phyloP scores from a whole-genome alignment of 805 yeast species.

The Starmerella apis region DNA sequence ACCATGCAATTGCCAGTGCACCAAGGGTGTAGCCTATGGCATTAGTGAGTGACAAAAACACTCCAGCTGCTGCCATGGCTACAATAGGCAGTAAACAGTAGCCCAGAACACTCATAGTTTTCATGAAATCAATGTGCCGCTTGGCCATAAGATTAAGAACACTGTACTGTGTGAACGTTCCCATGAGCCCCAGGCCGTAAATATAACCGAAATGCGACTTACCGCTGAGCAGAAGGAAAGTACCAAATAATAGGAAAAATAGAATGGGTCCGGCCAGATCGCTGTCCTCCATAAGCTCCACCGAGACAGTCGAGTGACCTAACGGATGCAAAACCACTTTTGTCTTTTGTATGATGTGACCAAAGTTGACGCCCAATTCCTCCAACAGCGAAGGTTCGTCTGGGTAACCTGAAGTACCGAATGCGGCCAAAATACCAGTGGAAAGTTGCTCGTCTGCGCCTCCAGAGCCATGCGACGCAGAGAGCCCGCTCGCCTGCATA shows the following conservation, averaged over 20 bases:
- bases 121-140: slow-evolving; percentile 38
- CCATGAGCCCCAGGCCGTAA: slow-evolving; percentile 90
- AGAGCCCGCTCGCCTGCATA: slow-evolving; percentile 10
- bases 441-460: slow-evolving; percentile 35
- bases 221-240: slow-evolving; percentile 69
- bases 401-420: slow-evolving; percentile 84
- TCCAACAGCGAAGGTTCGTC: slow-evolving; percentile 91
- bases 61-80: slow-evolving; percentile 59
- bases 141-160: slow-evolving; percentile 77
- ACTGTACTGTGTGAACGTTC: slow-evolving; percentile 73
- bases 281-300: slow-evolving; percentile 73
- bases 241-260: slow-evolving; percentile 78
- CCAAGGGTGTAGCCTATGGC: slow-evolving; percentile 61
- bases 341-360: slow-evolving; percentile 73
- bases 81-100: slow-evolving; percentile 89
- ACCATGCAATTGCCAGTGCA: slow-evolving; percentile 66
- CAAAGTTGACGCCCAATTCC: slow-evolving; percentile 86
- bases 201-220: slow-evolving; percentile 95
- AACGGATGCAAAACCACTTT: slow-evolving; percentile 75
- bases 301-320: slow-evolving; percentile 42
- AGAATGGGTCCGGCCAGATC: slow-evolving; percentile 93
- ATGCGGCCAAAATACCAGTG: slow-evolving; percentile 77
- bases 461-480: slow-evolving; percentile 7
- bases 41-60: slow-evolving; percentile 59
- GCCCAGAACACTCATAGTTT: slow-evolving; percentile 87